Evolutionary conservation across 2,329 filamentous ascomycete species (phyloP).

Genomic region (Alternaria novae-zelandiae): DNA sequence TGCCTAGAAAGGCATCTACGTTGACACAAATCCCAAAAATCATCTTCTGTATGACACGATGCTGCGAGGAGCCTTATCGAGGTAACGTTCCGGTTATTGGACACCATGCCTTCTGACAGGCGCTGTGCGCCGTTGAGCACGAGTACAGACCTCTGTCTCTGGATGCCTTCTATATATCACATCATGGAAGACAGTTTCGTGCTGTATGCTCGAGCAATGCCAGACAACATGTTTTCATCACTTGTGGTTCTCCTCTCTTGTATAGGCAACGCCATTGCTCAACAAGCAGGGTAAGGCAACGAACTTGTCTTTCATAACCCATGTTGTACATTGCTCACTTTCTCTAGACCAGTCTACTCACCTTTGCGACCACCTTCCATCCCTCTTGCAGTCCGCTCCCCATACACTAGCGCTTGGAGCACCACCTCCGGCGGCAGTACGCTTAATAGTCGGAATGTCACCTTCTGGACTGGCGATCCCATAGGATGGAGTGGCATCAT

Average conservation of each 20-base stretch:
- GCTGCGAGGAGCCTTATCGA: not conserved
- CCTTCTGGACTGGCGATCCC: not conserved
- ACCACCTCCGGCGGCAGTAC: not conserved
- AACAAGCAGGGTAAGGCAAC: not conserved
- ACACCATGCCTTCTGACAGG: not conserved
- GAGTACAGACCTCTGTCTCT: not conserved
- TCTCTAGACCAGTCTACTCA: not conserved
- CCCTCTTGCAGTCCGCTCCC: not conserved
- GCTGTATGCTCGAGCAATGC: not conserved
- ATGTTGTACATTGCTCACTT: not conserved
- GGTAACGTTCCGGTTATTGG: not conserved
- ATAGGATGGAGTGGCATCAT: constrained; percentile 1
- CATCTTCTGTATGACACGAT: not conserved
- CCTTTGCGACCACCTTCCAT: not conserved
- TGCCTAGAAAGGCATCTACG: not conserved
- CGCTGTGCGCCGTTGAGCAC: not conserved
- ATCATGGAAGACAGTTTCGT: not conserved
- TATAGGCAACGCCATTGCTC: not conserved
- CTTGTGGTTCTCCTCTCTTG: not conserved
- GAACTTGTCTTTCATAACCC: not conserved
- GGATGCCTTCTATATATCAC: not conserved
- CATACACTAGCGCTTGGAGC: constrained; percentile 1
- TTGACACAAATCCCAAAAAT: not conserved
- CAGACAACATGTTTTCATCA: not conserved
- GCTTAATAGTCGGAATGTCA: not conserved